Conservation (phyloP, 208 protist species). For the Leishmania major region DNA sequence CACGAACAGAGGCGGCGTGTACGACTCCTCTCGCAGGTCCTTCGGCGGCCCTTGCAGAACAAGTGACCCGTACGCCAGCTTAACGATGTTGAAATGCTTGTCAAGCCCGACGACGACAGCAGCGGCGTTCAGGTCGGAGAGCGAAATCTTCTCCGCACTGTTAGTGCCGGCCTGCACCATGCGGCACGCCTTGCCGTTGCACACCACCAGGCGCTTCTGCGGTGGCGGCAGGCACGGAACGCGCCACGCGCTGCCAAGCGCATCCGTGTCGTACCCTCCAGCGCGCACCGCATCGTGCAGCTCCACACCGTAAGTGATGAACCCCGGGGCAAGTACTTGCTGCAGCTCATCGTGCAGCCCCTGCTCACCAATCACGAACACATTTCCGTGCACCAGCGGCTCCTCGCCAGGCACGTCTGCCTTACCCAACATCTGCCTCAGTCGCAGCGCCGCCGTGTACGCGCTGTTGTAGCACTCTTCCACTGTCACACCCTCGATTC, state of each 20-base stretch:
- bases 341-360: conserved; percentile 74
- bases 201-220: conserved; percentile 40
- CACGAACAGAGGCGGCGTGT: conserved; percentile 41
- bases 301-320: conserved; percentile 73
- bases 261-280: conserved; percentile 41
- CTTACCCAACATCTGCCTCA: conserved; percentile 42
- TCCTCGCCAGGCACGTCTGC: conserved; percentile 7
- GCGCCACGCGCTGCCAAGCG: conserved; percentile 38
- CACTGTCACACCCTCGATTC: conserved; percentile 44
- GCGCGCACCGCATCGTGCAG: conserved; percentile 50
- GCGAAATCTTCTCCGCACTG: conserved; percentile 38
- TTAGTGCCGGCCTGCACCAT: conserved; percentile 25
- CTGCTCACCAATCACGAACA: conserved; percentile 74
- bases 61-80: conserved; percentile 55
- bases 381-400: conserved; percentile 56
- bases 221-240: conserved; percentile 5
- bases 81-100: conserved; percentile 68
- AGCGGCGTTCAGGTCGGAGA: conserved; percentile 54
- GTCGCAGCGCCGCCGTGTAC: conserved; percentile 55
- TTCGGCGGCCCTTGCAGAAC: conserved; percentile 38
- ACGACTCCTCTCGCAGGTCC: neutral
- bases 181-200: conserved; percentile 31
- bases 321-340: conserved; percentile 61
- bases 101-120: conserved; percentile 73
- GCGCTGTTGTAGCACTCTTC: conserved; percentile 74